phyloP scores from a whole-genome alignment of 1,284 basidiomycete species.

The Cryptococcus jaspeensis region DNA sequence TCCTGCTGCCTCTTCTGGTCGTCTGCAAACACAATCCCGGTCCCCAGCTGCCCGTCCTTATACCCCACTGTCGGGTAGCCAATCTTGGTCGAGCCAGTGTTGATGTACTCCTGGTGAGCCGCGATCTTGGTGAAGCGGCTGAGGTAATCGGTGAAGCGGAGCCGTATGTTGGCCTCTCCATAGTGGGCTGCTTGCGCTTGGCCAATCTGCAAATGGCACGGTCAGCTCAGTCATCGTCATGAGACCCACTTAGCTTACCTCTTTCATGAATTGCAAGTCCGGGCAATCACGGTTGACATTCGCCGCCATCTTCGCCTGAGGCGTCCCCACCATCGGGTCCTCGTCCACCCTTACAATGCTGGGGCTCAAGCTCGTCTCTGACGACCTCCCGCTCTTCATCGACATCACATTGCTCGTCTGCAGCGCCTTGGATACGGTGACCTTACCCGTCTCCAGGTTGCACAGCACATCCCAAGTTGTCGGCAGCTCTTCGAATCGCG shows the following conservation, averaged over 20 bases:
- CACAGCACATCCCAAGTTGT: slow-evolving; percentile 86
- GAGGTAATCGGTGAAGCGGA: slow-evolving; percentile 74
- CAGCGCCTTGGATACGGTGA: slow-evolving; percentile 70
- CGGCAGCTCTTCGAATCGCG: slow-evolving; percentile 82
- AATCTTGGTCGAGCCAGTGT: slow-evolving; percentile 63
- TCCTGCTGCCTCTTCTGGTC: slow-evolving; percentile 62
- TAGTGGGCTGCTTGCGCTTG: slow-evolving; percentile 70
- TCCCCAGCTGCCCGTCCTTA: slow-evolving; percentile 58
- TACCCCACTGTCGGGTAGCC: slow-evolving; percentile 56
- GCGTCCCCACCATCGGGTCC: slow-evolving; percentile 10
- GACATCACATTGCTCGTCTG: slow-evolving; percentile 16
- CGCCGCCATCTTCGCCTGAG: slow-evolving; percentile 23
- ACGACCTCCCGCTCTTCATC: slow-evolving; percentile 21
- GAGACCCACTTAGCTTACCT: slow-evolving; percentile 58
- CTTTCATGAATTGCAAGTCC: slow-evolving; percentile 87
- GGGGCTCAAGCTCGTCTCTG: slow-evolving; percentile 27
- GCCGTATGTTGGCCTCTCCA: slow-evolving; percentile 73
- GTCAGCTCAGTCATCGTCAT: background rate
- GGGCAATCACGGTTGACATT: slow-evolving; percentile 62
- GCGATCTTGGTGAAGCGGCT: slow-evolving; percentile 71
- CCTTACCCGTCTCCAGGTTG: slow-evolving; percentile 80
- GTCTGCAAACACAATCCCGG: slow-evolving; percentile 67
- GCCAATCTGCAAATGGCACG: slow-evolving; percentile 57
- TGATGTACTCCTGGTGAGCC: slow-evolving; percentile 74
- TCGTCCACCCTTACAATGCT: slow-evolving; percentile 28